A percentile compares a stretch with the other conserved stretches of the same genome.
phyloP scores from a whole-genome alignment of 495 filamentous ascomycete genomes.

The Lindgomyces ingoldianus region DNA sequence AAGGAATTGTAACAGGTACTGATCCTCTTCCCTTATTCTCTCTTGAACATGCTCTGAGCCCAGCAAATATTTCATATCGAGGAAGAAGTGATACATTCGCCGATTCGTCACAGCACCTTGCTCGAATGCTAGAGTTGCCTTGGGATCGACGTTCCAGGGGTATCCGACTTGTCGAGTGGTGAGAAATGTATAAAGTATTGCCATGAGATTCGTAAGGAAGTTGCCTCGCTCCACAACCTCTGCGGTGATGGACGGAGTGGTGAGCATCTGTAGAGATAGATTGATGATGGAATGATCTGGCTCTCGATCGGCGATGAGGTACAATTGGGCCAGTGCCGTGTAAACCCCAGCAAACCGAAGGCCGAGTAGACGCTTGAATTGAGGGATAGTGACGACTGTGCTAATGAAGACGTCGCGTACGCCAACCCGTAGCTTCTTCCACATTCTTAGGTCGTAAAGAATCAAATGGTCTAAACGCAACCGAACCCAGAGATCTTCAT shows the following conservation, averaged over 20 bases:
- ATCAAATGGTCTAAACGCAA: conserved; percentile 94
- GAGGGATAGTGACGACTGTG: conserved; percentile 89
- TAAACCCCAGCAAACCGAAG: conserved; percentile 91
- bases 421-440: conserved; percentile 91
- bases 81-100: conserved; percentile 95
- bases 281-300: conserved; percentile 99
- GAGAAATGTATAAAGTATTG: conserved; percentile 95
- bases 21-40: conserved; percentile 74
- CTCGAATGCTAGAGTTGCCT: conserved; percentile 86
- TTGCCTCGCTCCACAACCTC: conserved; percentile 96
- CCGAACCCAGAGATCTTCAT: conserved; percentile 84
- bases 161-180: conserved; percentile 94
- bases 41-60: conserved; percentile 83
- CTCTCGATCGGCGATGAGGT: conserved; percentile 93
- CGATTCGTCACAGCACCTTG: conserved; percentile 90
- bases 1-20: conserved; percentile 90
- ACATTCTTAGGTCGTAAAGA: conserved; percentile 91
- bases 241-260: conserved; percentile 90
- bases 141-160: conserved; percentile 79
- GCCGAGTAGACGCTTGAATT: conserved; percentile 95
- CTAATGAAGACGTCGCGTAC: conserved; percentile 93
- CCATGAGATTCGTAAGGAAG: conserved; percentile 90
- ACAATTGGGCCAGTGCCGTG: conserved; percentile 88
- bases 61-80: conserved; percentile 86
- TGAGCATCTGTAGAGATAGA: conserved; percentile 92